These are phyloP conservation scores for Scytalidium lignicola DNA, from an alignment of 2,329 filamentous ascomycete species.

Conservation along the genomic window DNA sequence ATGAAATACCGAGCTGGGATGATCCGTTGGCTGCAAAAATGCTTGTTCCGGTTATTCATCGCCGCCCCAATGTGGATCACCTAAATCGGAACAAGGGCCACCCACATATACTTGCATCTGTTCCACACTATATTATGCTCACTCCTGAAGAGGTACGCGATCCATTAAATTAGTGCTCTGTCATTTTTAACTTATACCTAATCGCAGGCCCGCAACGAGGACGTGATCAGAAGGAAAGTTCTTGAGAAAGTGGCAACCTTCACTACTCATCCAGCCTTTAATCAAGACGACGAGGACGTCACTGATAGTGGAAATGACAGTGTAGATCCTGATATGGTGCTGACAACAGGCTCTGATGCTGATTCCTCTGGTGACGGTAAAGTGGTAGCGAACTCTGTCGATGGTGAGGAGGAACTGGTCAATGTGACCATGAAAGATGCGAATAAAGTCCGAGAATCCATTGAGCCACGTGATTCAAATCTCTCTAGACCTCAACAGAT, in stretches of 20 bases:
- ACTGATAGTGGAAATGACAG: slow-evolving; percentile 45
- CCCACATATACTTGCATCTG: slow-evolving; percentile 7
- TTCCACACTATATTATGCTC: slow-evolving; percentile 69
- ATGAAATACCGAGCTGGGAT: slow-evolving; percentile 46
- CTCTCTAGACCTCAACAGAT: background rate
- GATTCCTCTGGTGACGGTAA: slow-evolving; percentile 65
- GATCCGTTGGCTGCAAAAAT: slow-evolving; percentile 60
- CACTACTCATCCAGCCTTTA: slow-evolving; percentile 64
- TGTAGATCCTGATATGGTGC: slow-evolving; percentile 63
- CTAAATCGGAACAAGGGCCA: slow-evolving; percentile 16
- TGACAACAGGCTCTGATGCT: slow-evolving; percentile 58
- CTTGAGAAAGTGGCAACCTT: slow-evolving; percentile 70
- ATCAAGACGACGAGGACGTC: slow-evolving; percentile 24
- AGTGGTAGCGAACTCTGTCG: slow-evolving; percentile 71
- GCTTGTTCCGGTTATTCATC: slow-evolving; percentile 67
- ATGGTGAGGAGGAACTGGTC: slow-evolving; percentile 86
- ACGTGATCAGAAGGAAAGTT: slow-evolving; percentile 74
- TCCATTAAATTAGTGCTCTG: background rate
- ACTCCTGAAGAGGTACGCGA: slow-evolving; percentile 62
- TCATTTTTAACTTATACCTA: slow-evolving; percentile 11
- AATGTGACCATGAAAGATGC: slow-evolving; percentile 80
- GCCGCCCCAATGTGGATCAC: slow-evolving; percentile 34
- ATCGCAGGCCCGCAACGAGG: slow-evolving; percentile 48
- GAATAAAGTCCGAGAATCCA: slow-evolving; percentile 17
- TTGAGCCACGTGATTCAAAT: slow-evolving; percentile 3